These are phyloP conservation scores for Dioscorea cayenensis DNA, from an alignment of 116 monocot species.

Conservation along the genomic window DNA sequence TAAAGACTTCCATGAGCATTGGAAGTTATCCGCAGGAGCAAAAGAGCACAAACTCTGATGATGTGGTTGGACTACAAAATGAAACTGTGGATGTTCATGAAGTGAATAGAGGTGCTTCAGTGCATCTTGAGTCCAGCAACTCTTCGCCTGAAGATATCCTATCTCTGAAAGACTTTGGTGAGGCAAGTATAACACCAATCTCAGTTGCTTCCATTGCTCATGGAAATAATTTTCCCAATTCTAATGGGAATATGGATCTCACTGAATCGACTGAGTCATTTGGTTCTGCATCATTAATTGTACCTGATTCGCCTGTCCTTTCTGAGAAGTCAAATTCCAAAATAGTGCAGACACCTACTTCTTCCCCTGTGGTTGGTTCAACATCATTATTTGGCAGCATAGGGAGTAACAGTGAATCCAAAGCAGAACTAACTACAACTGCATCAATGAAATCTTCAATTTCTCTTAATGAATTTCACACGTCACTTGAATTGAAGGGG, in stretches of 20 bases:
- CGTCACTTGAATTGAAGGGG: conserved; percentile 41
- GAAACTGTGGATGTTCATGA: conserved; percentile 20
- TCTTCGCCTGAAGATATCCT: conserved; percentile 18
- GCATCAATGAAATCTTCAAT: conserved; percentile 55
- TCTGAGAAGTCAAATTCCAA: conserved; percentile 75
- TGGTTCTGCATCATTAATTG: conserved; percentile 34
- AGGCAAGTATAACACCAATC: conserved; percentile 19
- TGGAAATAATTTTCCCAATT: conserved; percentile 25
- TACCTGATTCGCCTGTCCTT: conserved; percentile 61
- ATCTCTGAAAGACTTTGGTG: conserved; percentile 18
- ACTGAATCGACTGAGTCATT: conserved; percentile 27
- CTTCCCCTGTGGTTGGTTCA: conserved; percentile 67
- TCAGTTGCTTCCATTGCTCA: conserved; percentile 17
- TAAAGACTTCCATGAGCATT: conserved; percentile 58
- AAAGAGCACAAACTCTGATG: conserved; percentile 69
- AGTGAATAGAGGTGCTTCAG: conserved; percentile 17
- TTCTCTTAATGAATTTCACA: conserved; percentile 61
- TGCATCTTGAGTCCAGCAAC: conserved; percentile 11
- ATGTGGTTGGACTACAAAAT: conserved; percentile 22
- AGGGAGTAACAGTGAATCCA: conserved; percentile 44
- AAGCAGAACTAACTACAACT: conserved; percentile 31
- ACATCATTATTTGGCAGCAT: conserved; percentile 79
- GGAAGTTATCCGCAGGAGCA: conserved; percentile 69
- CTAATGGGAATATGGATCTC: conserved; percentile 29
- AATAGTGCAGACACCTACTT: conserved; percentile 33